A percentile compares a stretch with the other conserved stretches of the same genome.
phyloP scores from a whole-genome alignment of 2,329 filamentous ascomycete genomes.

The Lasiodiplodia citricola region DNA sequence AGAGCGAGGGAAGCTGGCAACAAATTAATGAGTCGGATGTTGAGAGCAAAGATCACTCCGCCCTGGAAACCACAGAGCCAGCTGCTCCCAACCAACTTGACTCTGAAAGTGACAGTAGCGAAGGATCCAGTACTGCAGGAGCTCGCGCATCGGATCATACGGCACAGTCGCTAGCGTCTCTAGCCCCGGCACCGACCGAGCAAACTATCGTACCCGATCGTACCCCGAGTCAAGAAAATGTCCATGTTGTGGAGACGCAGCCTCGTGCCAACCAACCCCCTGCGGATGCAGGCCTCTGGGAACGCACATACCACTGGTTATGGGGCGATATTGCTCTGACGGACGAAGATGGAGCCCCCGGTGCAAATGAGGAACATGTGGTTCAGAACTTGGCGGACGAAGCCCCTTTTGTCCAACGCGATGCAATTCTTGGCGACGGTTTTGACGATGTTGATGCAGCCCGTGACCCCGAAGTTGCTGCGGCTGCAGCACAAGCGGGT shows the following conservation, averaged over 20 bases:
- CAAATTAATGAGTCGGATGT: conserved; percentile 39
- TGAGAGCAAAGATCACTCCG: neutral
- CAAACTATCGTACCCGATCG: neutral
- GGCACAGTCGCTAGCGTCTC: neutral
- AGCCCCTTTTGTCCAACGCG: conserved; percentile 61
- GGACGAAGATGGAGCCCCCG: conserved; percentile 34
- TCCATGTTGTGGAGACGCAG: neutral
- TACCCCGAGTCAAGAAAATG: neutral
- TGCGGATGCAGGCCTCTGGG: conserved; percentile 25
- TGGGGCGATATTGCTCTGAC: conserved; percentile 52
- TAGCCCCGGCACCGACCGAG: conserved; percentile 8
- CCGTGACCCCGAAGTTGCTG: conserved; percentile 64
- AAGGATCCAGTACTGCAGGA: neutral
- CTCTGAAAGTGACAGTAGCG: neutral
- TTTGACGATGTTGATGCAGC: conserved; percentile 28
- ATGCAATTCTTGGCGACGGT: conserved; percentile 43
- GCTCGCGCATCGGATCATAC: neutral
- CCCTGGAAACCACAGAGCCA: neutral
- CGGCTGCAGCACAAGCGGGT: conserved; percentile 69
- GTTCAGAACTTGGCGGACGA: conserved; percentile 65
- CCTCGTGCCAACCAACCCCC: neutral
- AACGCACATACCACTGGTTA: conserved; percentile 52
- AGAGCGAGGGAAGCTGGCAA: conserved; percentile 49
- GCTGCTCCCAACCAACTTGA: neutral
- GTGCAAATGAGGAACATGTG: conserved; percentile 62